A percentile compares a stretch with the other conserved stretches of the same genome.
These are phyloP conservation scores for Apostasia shenzhenica DNA, from an alignment of 106 monocot genomes.

Conservation along the genomic window DNA sequence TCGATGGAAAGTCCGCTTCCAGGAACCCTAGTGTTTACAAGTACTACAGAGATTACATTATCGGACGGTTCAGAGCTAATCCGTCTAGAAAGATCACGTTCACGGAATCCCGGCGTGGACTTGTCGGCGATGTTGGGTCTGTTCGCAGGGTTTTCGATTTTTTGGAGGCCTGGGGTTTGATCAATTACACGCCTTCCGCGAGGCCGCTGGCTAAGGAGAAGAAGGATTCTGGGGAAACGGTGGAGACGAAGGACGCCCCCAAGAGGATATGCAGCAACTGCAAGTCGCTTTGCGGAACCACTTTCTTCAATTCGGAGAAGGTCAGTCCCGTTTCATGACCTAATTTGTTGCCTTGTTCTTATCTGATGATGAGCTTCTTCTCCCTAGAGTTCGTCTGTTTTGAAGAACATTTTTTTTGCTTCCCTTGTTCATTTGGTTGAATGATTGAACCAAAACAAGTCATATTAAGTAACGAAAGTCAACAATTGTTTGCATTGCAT, in stretches of 20 bases:
- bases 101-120: conserved; percentile 60
- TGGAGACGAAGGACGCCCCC: conserved; percentile 25
- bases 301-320: conserved; percentile 80
- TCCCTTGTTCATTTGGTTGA: too few species aligned
- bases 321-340: conserved; percentile 12
- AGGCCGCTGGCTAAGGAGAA: conserved; percentile 32
- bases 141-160: conserved; percentile 82
- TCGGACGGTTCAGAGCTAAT: conserved; percentile 43
- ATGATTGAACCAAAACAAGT: too few species aligned
- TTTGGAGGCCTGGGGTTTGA: conserved; percentile 84
- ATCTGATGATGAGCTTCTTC: too few species aligned
- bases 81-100: conserved; percentile 63
- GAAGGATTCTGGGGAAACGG: conserved; percentile 17
- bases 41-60: conserved; percentile 61
- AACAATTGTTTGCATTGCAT: too few species aligned
- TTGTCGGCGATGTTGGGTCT: conserved; percentile 73
- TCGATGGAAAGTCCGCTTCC: conserved; percentile 54
- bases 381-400: too few species aligned
- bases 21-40: conserved; percentile 68
- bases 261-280: conserved; percentile 67
- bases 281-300: conserved; percentile 46
- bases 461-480: too few species aligned
- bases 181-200: conserved; percentile 56
- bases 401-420: too few species aligned
- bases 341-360: too few species aligned